Evolutionary conservation across 768 basidiomycete species (phyloP), one percentile per base, ranked within the genome.

Genomic region (Crucibulum laeve): DNA sequence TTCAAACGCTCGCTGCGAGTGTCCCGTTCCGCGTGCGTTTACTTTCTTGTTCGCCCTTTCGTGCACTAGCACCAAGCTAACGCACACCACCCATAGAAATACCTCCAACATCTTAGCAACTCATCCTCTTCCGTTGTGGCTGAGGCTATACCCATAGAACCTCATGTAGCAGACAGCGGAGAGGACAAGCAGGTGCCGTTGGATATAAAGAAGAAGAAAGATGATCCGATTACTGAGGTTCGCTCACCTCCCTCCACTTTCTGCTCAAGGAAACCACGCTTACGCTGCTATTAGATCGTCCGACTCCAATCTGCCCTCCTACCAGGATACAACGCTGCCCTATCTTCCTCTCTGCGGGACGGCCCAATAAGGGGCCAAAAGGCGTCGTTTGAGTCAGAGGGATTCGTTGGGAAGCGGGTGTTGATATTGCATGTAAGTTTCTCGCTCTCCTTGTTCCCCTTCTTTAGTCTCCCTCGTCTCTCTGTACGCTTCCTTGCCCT

Each of bases 351-450:
- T n/a, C n/a, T n/a, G n/a, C n/a, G n/a, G n/a, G n/a, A n/a, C n/a
- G n/a, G n/a, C n/a, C n/a, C n/a, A n/a, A n/a, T n/a, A n/a, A 38
- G 84, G 30, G 83, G 84, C 3, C 74, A 81, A 43, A 61, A 60
- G 1, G 57, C 71, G 1, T 66, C 79, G 3, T 87, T 86, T 51
- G 58, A 69, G 21, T 68, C 73, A 0, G 64, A 71, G 13, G 75
- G 69, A 2, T 70, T 77, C 44, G 65, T 65, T 3, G 62, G 66
- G 15, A 71, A 74, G 38, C 63, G 69, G 18, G 76, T 84, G 4
- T 64, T 87, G 25, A 59, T 87, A 15, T 65, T 87, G 21, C 85
- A 86, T 58, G 84, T 80, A 51, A n/a, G n/a, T n/a, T n/a, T n/a
- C n/a, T n/a, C 23, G 76, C 38, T 36, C 21, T 21, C 18, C 36